Percentiles rank a stretch among this genome's conserved stretches.
phyloP scores from a whole-genome alignment of 306 rosid genomes.

The Mucuna pruriens region DNA sequence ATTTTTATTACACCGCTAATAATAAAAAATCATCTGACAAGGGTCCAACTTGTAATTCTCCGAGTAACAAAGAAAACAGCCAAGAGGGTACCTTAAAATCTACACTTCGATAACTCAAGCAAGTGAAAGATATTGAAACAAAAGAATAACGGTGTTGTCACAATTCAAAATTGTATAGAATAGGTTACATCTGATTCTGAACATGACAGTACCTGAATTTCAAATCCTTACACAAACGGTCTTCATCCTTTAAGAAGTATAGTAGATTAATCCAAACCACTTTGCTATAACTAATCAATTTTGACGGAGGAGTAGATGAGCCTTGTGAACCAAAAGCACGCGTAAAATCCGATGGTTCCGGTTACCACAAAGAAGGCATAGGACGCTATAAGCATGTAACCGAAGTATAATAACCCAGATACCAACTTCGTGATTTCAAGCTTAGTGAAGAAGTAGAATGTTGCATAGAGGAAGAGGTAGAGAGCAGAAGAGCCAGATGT shows the following conservation, averaged over 20 bases:
- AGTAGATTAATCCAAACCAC: conserved; percentile 34
- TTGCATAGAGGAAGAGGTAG: conserved; percentile 91
- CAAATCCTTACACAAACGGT: conserved; percentile 58
- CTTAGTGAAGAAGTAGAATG: conserved; percentile 98
- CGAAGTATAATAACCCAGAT: conserved; percentile 86
- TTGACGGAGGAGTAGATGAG: conserved; percentile 98
- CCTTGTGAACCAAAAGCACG: conserved; percentile 99
- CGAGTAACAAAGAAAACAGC: conserved; percentile 19
- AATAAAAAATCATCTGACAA: neutral
- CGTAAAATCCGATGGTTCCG: conserved; percentile 92
- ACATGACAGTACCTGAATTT: conserved; percentile 58
- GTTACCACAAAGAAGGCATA: conserved; percentile 94
- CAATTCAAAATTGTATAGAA: conserved; percentile 79
- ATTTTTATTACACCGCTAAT: conserved; percentile 10
- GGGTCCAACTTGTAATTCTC: conserved; percentile 3
- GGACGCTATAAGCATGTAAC: conserved; percentile 95
- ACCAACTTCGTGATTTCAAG: conserved; percentile 95
- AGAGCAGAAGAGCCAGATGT: conserved; percentile 93
- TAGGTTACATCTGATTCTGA: conserved; percentile 70
- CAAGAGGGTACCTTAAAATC: conserved; percentile 28
- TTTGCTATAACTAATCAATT: conserved; percentile 62
- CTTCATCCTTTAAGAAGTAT: conserved; percentile 46
- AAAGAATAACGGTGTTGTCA: conserved; percentile 58
- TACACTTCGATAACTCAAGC: conserved; percentile 40
- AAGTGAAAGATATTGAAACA: conserved; percentile 59